Evolutionary conservation across 345 rosid species (phyloP), one percentile per base, ranked within the genome.

Genomic region (Hibiscus mutabilis): DNA sequence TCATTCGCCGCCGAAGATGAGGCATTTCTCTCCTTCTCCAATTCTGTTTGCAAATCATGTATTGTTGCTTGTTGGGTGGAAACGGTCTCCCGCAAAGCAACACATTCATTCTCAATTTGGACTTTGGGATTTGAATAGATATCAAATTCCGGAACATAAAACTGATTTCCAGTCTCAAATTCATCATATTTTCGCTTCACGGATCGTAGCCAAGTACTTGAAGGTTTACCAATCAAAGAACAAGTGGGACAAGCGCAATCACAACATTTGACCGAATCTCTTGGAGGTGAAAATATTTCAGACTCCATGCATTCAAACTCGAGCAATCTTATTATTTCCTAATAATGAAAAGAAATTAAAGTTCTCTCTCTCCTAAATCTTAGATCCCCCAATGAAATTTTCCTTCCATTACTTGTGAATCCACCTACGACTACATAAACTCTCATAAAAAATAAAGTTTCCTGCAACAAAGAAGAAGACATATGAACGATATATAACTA

Each of bases 21-120:
- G 62, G 99, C 98, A 80, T 90, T 96, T 63, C 96, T 84, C 84
- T 96, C 99, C 74, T 96, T 94, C 46, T 96, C 99, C 79, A 96
- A 80, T 71, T 96, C 99, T 0, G 70, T 58, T 42, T 80, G 81
- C 75, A 96, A 68, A 63, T 91, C 93, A 68, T 88, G 88, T 75
- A 96, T 85, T 3, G 89, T 66, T 60, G 82, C 77, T 76, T 92
- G 98, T 64, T 96, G 99, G 77, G 79, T 87, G 57, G 79, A 71
- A 66, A 96, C 87, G 49, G 84, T 88, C 74, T 92, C 97, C 5
- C 99, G 94, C 47, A 96, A 74, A 3, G 86, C 88, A 56, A 70
- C 71, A 57, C 88, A 86, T 79, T 96, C 99, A 69, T 89, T 92
- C 82, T 96, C 98, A 52, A 86, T 84, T 60, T 86, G 86, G 2